Conservation (phyloP, 345 rosid species). For the Eucalyptus erythrocorys region DNA sequence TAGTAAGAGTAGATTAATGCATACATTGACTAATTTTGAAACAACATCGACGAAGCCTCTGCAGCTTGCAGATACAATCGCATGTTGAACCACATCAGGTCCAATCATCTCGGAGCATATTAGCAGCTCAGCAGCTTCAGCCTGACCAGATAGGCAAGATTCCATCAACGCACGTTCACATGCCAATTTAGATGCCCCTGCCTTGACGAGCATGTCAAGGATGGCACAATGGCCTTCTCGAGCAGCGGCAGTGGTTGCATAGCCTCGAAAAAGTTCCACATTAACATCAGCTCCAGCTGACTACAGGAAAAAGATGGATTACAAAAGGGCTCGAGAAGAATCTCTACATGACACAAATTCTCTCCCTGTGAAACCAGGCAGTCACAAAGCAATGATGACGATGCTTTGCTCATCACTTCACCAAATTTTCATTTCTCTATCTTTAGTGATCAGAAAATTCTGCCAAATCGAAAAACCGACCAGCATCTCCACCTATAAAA, state of each 20-base stretch:
- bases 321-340: background rate
- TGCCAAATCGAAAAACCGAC: background rate
- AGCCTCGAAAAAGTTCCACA: constrained; percentile 21
- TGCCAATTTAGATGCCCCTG: constrained; percentile 20
- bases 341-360: background rate
- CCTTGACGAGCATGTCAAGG: constrained; percentile 26
- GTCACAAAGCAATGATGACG: background rate
- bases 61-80: constrained; percentile 20
- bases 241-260: constrained; percentile 27
- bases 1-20: background rate
- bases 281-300: constrained; percentile 29
- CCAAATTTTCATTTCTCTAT: background rate
- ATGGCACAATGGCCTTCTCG: constrained; percentile 17
- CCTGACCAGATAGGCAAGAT: constrained; percentile 18
- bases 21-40: constrained; percentile 8
- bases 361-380: background rate
- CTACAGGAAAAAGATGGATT: background rate
- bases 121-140: constrained; percentile 9
- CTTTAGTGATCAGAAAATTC: background rate
- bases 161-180: constrained; percentile 20
- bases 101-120: constrained; percentile 22
- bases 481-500: background rate
- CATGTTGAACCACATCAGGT: constrained; percentile 10
- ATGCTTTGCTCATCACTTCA: background rate
- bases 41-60: constrained; percentile 14